Evolutionary conservation across 2,329 filamentous ascomycete species (phyloP).

Genomic region (Claviceps digitariae): DNA sequence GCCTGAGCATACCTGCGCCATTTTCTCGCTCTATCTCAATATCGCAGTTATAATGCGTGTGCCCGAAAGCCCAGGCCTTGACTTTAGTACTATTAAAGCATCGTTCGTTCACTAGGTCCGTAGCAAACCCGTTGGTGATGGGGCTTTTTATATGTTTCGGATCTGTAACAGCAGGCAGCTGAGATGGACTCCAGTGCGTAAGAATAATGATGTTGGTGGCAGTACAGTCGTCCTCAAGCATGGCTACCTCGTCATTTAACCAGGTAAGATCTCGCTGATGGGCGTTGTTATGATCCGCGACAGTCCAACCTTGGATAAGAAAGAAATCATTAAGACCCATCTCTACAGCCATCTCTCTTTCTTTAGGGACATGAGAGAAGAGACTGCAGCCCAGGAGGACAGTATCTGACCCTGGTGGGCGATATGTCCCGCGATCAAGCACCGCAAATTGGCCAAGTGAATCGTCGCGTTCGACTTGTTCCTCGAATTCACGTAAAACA

Average conservation of each 20-base stretch:
- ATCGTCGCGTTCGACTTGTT: no score
- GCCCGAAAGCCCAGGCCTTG: constrained; percentile 33
- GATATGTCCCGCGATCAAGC: constrained; percentile 19
- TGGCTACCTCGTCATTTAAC: constrained; percentile 24
- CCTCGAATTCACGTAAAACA: constrained; percentile 20
- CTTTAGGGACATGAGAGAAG: constrained; percentile 37
- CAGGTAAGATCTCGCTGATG: constrained; percentile 29
- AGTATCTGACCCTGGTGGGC: constrained; percentile 12
- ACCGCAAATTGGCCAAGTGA: constrained; percentile 25
- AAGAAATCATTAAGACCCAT: no score
- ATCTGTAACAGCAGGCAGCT: constrained; percentile 19
- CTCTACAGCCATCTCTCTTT: no score
- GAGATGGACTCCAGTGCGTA: constrained; percentile 29
- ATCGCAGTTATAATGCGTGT: constrained; percentile 34
- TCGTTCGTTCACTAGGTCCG: constrained; percentile 17
- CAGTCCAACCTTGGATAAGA: no score
- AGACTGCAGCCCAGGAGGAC: constrained; percentile 27
- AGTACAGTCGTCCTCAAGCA: constrained; percentile 8
- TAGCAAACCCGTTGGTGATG: constrained; percentile 15
- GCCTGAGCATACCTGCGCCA: no score
- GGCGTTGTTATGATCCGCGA: no score
- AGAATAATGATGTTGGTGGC: constrained; percentile 22
- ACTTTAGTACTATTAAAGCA: constrained; percentile 24
- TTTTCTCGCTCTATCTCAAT: constrained; percentile 14
- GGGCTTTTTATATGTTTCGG: constrained; percentile 18